phyloP scores from a whole-genome alignment of 2,329 filamentous ascomycete species.

The Plectosphaerella cucumerina region DNA sequence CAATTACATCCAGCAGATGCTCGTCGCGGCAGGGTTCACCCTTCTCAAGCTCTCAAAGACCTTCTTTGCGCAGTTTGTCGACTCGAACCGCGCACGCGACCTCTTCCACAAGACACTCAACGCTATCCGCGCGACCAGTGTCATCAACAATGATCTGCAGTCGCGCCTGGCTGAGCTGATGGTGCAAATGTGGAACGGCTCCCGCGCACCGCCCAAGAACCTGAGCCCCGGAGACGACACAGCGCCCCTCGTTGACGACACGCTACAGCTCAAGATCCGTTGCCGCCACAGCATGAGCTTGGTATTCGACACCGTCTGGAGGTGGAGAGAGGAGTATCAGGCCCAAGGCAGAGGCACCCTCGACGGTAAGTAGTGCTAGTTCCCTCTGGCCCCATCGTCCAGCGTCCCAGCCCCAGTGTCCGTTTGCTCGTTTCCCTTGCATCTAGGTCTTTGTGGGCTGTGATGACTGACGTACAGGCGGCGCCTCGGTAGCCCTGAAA shows the following conservation, averaged over 20 bases:
- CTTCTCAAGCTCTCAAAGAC: constrained; percentile 75
- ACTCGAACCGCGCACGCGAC: constrained; percentile 61
- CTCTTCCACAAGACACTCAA: constrained; percentile 69
- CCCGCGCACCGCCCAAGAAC: constrained; percentile 46
- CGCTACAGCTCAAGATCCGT: constrained; percentile 74
- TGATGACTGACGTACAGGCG: constrained; percentile 21
- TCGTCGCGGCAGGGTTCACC: constrained; percentile 75
- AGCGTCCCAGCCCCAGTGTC: background rate
- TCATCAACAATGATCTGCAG: constrained; percentile 73
- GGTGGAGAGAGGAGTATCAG: constrained; percentile 78
- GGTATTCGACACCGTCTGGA: constrained; percentile 80
- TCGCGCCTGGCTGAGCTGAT: constrained; percentile 80
- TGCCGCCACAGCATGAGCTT: constrained; percentile 82
- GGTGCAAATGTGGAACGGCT: constrained; percentile 79
- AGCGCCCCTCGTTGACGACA: constrained; percentile 58
- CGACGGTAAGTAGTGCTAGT: constrained; percentile 54
- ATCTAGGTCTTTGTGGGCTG: constrained; percentile 14
- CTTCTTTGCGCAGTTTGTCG: constrained; percentile 69
- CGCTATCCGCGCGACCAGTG: constrained; percentile 67
- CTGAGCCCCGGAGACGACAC: constrained; percentile 41
- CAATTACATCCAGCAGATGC: constrained; percentile 81
- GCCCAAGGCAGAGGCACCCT: constrained; percentile 65
- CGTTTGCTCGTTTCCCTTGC: constrained; percentile 10
- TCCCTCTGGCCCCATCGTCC: background rate
- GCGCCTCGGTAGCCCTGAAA: constrained; percentile 57